These are phyloP conservation scores for Calvatia gigantea DNA, from an alignment of 768 basidiomycete genomes.

Conservation along the genomic window DNA sequence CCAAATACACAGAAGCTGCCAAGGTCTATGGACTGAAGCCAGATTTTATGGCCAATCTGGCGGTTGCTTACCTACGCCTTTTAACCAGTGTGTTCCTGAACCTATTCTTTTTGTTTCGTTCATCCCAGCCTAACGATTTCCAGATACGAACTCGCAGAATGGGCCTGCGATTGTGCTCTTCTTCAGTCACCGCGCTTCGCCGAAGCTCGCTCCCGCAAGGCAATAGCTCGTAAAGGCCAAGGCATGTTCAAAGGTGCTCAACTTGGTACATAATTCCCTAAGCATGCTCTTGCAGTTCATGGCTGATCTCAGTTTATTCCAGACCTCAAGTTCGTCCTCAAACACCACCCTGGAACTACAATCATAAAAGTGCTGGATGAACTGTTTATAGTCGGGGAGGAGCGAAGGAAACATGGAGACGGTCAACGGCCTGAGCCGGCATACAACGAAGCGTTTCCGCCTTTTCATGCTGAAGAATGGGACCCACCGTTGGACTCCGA, in stretches of 20 bases:
- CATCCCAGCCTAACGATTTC: neutral
- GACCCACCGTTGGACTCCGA: constrained; percentile 45
- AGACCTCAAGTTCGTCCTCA: constrained; percentile 35
- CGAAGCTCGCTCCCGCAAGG: constrained; percentile 38
- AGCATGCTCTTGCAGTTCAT: neutral
- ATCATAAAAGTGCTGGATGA: constrained; percentile 26
- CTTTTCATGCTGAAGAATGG: constrained; percentile 28
- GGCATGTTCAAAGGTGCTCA: constrained; percentile 23
- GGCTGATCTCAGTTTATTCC: neutral
- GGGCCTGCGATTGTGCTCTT: constrained; percentile 30
- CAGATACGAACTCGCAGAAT: constrained; percentile 32
- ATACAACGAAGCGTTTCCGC: constrained; percentile 31
- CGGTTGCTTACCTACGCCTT: constrained; percentile 34
- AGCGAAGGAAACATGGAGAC: constrained; percentile 13
- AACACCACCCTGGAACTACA: constrained; percentile 25
- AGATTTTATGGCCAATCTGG: constrained; percentile 32
- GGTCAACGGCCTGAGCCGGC: constrained; percentile 19
- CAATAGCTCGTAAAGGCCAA: constrained; percentile 30
- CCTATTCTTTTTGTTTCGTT: neutral
- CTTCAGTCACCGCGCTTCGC: constrained; percentile 28
- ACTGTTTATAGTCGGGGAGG: constrained; percentile 21
- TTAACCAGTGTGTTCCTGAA: constrained; percentile 21
- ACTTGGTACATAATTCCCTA: constrained; percentile 19
- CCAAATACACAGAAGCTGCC: constrained; percentile 25
- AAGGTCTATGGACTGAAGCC: constrained; percentile 25